Evolutionary conservation across 352 stramenopile genomes (phyloP), one percentile per base, ranked within the genome.

Genomic region (Phytopythium boreale): DNA sequence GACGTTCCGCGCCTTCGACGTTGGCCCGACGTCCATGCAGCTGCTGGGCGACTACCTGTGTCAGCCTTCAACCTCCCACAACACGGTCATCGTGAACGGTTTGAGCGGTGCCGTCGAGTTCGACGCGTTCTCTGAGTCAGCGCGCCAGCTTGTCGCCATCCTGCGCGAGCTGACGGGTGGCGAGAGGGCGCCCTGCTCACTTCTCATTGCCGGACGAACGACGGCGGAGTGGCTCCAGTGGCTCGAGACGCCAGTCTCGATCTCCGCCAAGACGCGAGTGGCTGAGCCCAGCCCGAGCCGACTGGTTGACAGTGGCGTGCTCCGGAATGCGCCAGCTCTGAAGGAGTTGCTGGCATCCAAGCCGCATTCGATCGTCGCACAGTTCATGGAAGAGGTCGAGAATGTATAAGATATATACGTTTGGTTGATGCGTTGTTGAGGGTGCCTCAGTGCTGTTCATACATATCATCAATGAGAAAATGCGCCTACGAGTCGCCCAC

Each of bases 1-100:
- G 81, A 89, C 72, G 8, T 73, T 70, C 24, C 76, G 81, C 12
- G 76, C 75, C n/a, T 82, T 89, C 49, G 84, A 92, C 39, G 59
- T 92, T 27, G 84, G 84, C 1, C 78, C 84, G 3, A 63, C 64
- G 8, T 87, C 84, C 1, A 85, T 77, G 47, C 7, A 72, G 6
- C 29, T 70, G 3, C 67, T 92, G 22, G n/a, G 74, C 12, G 58
- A 50, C 1, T 29, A 41, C 8, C 15, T 66, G 14, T 36, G 24
- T n/a, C n/a, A 29, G 36, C 15, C 11, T 14, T 22, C 17, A 37
- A 37, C 29, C n/a, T 26, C 31, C 5, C 41, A 52, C 22, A 60
- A 27, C 47, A 56, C 20, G 19, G 19, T 90, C 7, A 69, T 92
- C 27, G 43, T 88, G 39, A 82, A 80, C 34, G 83, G 83, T 10